Conservation (phyloP, 2,329 filamentous ascomycete genomes). For the Nothomitra cinnamomea region DNA sequence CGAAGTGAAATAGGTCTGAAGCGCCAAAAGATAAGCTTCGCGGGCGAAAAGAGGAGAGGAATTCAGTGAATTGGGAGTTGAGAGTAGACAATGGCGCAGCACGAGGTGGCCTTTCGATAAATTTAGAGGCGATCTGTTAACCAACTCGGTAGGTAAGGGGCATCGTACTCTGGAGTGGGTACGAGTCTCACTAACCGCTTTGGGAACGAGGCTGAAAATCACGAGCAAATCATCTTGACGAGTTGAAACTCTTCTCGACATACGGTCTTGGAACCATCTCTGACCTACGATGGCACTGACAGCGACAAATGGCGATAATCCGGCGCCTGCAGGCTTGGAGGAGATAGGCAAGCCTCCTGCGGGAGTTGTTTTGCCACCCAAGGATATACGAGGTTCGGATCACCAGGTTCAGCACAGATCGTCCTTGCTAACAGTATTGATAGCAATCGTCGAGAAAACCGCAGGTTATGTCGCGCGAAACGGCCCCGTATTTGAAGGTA, state of each 20-base stretch:
- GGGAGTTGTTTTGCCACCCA: conserved; percentile 71
- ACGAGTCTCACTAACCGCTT: no score
- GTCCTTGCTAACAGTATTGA: conserved; percentile 9
- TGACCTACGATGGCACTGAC: conserved; percentile 21
- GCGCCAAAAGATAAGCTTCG: not conserved
- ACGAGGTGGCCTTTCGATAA: not conserved
- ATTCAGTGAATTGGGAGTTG: not conserved
- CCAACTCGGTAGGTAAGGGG: not conserved
- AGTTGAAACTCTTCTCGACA: no score
- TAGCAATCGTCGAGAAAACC: conserved; percentile 73
- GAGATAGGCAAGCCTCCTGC: conserved; percentile 61
- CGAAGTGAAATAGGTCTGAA: not conserved
- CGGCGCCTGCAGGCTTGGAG: conserved; percentile 24
- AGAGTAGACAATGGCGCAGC: not conserved
- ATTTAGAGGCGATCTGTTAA: conserved; percentile 3
- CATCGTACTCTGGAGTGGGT: no score
- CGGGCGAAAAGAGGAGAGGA: not conserved
- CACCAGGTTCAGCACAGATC: conserved; percentile 8
- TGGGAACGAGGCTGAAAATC: not conserved
- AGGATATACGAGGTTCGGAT: conserved; percentile 51
- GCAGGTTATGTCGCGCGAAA: conserved; percentile 72
- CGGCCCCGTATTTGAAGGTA: conserved; percentile 48
- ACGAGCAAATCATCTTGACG: no score
- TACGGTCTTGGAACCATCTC: not conserved
- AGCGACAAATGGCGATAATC: conserved; percentile 21